phyloP scores from a whole-genome alignment of 305 asterid species.

The Fraxinus greggii region DNA sequence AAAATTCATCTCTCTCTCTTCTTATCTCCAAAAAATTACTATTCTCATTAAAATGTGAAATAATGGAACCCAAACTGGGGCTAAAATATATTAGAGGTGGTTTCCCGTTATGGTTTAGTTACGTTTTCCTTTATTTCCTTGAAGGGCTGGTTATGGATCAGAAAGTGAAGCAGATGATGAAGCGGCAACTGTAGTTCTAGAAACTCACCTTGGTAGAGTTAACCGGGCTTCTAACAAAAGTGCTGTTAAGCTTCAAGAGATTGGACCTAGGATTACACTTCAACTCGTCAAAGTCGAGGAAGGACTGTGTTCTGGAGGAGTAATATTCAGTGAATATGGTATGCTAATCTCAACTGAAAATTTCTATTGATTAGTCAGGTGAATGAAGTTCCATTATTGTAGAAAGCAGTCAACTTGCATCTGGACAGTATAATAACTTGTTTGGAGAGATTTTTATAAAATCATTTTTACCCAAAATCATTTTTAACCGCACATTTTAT shows the following conservation, averaged over 20 bases:
- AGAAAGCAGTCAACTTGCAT: slow-evolving; percentile 5
- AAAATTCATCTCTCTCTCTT: too few relatives aligned
- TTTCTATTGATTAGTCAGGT: neutral
- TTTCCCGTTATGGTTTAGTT: slow-evolving; percentile 9
- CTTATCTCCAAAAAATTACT: too few relatives aligned
- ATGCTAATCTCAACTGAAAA: slow-evolving; percentile 1
- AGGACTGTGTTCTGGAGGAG: slow-evolving; percentile 78
- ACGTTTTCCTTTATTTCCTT: slow-evolving; percentile 14
- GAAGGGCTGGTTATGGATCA: slow-evolving; percentile 90
- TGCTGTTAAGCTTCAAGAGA: slow-evolving; percentile 92
- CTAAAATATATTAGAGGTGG: neutral
- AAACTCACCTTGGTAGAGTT: slow-evolving; percentile 69
- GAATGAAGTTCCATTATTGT: neutral
- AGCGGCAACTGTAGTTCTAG: slow-evolving; percentile 74
- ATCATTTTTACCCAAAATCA: neutral
- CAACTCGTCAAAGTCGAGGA: slow-evolving; percentile 69
- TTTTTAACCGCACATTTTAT: neutral
- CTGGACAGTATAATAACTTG: neutral
- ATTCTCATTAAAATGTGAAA: neutral
- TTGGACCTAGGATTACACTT: slow-evolving; percentile 89
- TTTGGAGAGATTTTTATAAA: neutral
- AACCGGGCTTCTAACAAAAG: slow-evolving; percentile 78
- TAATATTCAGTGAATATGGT: slow-evolving; percentile 69
- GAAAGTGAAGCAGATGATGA: slow-evolving; percentile 93
- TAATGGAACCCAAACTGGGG: neutral